A percentile compares a stretch with the other conserved stretches of the same genome.
phyloP scores from a whole-genome alignment of 2,329 filamentous ascomycete species.

The Penicillium crustosum region DNA sequence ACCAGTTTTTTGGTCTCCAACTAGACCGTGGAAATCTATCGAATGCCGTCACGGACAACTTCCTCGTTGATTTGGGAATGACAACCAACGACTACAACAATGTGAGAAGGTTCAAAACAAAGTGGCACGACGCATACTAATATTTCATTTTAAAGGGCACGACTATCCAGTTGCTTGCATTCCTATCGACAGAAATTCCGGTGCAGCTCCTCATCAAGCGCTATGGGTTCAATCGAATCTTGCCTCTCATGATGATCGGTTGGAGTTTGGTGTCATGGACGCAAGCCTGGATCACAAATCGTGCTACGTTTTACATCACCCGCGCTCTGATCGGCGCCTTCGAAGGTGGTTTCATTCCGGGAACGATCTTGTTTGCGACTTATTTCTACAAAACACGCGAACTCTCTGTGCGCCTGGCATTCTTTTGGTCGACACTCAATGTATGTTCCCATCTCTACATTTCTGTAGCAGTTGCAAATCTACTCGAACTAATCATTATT shows the following conservation, averaged over 20 bases:
- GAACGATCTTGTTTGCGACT: constrained; percentile 53
- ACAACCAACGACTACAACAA: constrained; percentile 40
- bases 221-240: constrained; percentile 56
- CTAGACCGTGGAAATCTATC: constrained; percentile 59
- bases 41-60: constrained; percentile 59
- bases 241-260: constrained; percentile 54
- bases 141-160: constrained; percentile 40
- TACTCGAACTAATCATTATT: background rate
- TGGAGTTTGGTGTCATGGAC: constrained; percentile 52
- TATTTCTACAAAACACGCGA: constrained; percentile 70
- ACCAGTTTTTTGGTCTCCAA: constrained; percentile 60
- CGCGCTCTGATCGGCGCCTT: constrained; percentile 45
- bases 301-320: constrained; percentile 40
- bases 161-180: constrained; percentile 43
- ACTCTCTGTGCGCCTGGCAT: constrained; percentile 58
- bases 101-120: constrained; percentile 38
- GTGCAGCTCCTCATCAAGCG: constrained; percentile 59
- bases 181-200: constrained; percentile 56
- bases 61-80: constrained; percentile 47
- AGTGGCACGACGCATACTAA: constrained; percentile 36
- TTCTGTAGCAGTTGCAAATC: background rate
- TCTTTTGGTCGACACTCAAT: constrained; percentile 23
- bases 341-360: constrained; percentile 61
- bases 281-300: constrained; percentile 49
- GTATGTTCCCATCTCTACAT: constrained; percentile 5